phyloP scores from a whole-genome alignment of 2,329 filamentous ascomycete species.

The Plectosphaerella plurivora region DNA sequence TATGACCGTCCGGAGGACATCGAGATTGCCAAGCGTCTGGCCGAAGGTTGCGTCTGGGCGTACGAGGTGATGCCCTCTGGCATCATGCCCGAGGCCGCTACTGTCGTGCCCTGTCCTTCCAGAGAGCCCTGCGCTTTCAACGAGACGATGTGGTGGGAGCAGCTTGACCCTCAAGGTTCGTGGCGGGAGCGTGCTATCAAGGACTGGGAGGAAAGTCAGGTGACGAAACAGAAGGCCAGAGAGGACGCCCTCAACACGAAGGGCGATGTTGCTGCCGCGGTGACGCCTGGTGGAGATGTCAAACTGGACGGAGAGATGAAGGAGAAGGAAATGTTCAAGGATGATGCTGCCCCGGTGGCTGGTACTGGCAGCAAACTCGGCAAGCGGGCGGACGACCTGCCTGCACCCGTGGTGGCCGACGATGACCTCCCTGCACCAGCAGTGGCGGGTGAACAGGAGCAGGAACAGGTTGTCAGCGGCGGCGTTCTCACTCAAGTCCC shows the following conservation, averaged over 20 bases:
- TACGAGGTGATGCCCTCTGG: conserved; percentile 57
- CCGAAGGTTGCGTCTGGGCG: conserved; percentile 67
- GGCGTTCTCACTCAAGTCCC: conserved; percentile 19
- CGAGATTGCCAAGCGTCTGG: conserved; percentile 58
- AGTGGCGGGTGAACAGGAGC: conserved; percentile 18
- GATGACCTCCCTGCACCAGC: no score
- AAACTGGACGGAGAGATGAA: background rate
- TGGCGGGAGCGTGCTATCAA: conserved; percentile 37
- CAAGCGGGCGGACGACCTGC: background rate
- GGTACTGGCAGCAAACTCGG: background rate
- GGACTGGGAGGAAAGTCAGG: conserved; percentile 39
- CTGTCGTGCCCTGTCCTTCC: conserved; percentile 43
- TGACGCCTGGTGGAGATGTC: background rate
- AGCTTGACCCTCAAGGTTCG: conserved; percentile 39
- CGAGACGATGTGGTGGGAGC: conserved; percentile 42
- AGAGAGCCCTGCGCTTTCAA: conserved; percentile 46
- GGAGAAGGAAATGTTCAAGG: conserved; percentile 1
- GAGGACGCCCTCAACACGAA: conserved; percentile 24
- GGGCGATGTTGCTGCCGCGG: conserved; percentile 9
- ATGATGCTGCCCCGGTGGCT: background rate
- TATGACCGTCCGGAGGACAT: conserved; percentile 56
- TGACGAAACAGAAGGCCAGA: conserved; percentile 23
- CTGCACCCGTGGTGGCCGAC: background rate
- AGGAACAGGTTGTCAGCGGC: conserved; percentile 11
- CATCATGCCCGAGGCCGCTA: conserved; percentile 59